Evolutionary conservation across 306 rosid species (phyloP), one percentile per base, ranked within the genome.

Genomic region (Vigna mungo): DNA sequence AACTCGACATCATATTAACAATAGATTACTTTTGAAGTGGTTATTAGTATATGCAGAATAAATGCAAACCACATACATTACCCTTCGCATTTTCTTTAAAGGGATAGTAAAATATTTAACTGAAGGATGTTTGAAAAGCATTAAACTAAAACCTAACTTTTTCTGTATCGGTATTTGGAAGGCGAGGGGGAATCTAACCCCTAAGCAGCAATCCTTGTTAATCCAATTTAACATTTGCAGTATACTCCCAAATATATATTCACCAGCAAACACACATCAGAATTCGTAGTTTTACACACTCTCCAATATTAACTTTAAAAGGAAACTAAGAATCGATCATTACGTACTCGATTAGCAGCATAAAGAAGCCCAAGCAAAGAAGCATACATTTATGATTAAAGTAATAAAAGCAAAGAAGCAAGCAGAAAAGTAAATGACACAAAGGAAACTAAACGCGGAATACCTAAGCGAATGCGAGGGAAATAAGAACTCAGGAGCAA

Each of bases 11-110:
- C 21, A 44, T 20, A 49, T 48, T 18, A 76, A 14, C 27, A 39
- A 3, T 59, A 49, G 41, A 77, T 10, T 23, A 46, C n/a, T 41
- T 75, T 7, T 14, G n/a, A 46, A 69, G n/a, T 23, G 25, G 7
- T 59, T 54, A 83, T 37, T 34, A 69, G 68, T 77, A 59, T 39
- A 67, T 16, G 23, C 49, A 70, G 34, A 43, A 59, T 20, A 68
- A 53, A 37, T 17, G 15, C 34, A 32, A 16, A 53, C 51, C 72
- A 71, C 27, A 8, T 34, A n/a, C 10, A 34, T 63, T 51, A 60
- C 16, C 71, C 14, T 41, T 62, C 59, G 21, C n/a, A 71, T 25
- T 71, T 70, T 54, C 48, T 25, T 6, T 20, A 47, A 25, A 70
- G n/a, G 27, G 72, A 36, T 51, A 18, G 63, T 64, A 46, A 71